These are phyloP conservation scores for Excoecaria cochinchinensis DNA, from an alignment of 345 rosid species.

Conservation along the genomic window DNA sequence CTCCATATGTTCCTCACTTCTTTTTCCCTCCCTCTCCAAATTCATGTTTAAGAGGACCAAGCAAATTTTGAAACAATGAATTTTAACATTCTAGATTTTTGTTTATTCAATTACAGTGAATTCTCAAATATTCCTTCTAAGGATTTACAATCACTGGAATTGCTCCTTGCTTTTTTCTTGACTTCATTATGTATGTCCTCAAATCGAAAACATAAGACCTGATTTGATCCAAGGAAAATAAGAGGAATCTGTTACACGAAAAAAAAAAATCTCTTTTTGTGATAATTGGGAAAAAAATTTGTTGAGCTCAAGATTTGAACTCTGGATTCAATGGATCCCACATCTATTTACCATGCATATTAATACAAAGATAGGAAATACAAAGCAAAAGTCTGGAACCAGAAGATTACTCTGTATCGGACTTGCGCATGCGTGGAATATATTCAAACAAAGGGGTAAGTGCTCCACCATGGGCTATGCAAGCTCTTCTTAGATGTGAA, in stretches of 20 bases:
- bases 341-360: background rate
- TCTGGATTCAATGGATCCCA: background rate
- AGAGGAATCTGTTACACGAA: background rate
- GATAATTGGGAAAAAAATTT: background rate
- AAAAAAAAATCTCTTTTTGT: background rate
- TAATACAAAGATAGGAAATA: background rate
- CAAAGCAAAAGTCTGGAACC: background rate
- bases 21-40: background rate
- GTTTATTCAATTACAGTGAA: background rate
- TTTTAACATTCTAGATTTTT: background rate
- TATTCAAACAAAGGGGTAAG: constrained; percentile 73
- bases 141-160: no score
- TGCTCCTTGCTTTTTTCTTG: background rate
- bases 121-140: background rate
- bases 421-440: constrained; percentile 79
- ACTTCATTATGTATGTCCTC: background rate
- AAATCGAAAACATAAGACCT: background rate
- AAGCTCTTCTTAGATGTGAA: constrained; percentile 72
- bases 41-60: background rate
- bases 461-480: constrained; percentile 72
- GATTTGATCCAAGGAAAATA: background rate
- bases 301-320: background rate
- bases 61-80: background rate
- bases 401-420: constrained; percentile 64
- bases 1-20: background rate